These are phyloP conservation scores for Fragaria vesca DNA, from an alignment of 306 rosid genomes.

Conservation along the genomic window DNA sequence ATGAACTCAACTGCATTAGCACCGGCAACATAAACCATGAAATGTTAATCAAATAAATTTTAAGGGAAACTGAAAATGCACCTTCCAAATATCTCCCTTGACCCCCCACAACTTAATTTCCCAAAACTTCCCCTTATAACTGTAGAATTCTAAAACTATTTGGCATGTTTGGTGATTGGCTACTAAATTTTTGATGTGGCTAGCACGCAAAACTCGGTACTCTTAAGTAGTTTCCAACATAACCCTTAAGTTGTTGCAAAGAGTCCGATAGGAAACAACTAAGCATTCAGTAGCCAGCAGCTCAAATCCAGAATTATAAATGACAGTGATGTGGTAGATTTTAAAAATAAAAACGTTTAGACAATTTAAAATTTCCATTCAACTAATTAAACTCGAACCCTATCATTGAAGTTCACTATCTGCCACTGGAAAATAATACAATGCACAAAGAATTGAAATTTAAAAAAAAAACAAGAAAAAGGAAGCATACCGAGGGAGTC, in stretches of 20 bases:
- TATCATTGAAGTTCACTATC: neutral
- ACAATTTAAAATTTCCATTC: neutral
- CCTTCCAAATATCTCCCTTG: neutral
- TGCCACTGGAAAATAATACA: neutral
- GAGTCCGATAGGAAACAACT: neutral
- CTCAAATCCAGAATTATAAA: neutral
- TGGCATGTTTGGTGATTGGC: neutral
- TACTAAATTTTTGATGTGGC: neutral
- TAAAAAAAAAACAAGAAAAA: slow-evolving; percentile 11
- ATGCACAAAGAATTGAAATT: neutral
- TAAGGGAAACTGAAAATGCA: neutral
- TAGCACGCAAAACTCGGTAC: neutral
- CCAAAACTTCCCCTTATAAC: neutral
- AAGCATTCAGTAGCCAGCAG: neutral
- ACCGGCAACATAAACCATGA: slow-evolving; percentile 51
- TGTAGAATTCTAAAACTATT: neutral
- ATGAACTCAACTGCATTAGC: slow-evolving; percentile 90
- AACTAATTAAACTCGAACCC: neutral
- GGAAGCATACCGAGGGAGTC: slow-evolving; percentile 76
- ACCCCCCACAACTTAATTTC: neutral
- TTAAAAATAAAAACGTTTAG: neutral
- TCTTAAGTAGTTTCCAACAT: neutral
- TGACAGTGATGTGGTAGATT: neutral
- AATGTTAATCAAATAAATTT: slow-evolving; percentile 2
- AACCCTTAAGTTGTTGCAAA: neutral